Evolutionary conservation across 805 yeast genomes (phyloP).

Genomic region (Brettanomyces bruxellensis): DNA sequence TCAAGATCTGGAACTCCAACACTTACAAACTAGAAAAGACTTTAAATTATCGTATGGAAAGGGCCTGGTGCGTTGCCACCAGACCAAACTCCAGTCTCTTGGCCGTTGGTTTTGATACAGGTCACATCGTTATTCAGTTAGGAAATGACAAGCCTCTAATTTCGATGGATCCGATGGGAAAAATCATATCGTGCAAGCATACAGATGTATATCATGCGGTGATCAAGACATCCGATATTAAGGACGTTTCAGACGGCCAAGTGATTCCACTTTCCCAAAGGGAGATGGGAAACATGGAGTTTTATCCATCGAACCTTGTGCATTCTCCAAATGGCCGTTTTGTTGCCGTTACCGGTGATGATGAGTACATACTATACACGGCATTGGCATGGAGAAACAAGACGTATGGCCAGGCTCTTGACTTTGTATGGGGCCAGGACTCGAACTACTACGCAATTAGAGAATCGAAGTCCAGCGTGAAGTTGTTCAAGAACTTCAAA

Average conservation of each 20-base stretch:
- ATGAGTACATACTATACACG: constrained; percentile 92
- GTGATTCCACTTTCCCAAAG: constrained; percentile 66
- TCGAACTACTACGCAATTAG: constrained; percentile 80
- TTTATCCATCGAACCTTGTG: constrained; percentile 75
- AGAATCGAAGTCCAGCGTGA: constrained; percentile 56
- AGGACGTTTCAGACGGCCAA: constrained; percentile 67
- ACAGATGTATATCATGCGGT: constrained; percentile 82
- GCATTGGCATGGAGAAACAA: constrained; percentile 98
- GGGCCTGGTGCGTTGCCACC: constrained; percentile 91
- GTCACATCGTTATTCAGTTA: constrained; percentile 76
- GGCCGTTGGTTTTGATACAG: constrained; percentile 93
- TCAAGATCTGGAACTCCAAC: constrained; percentile 90
- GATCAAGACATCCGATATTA: constrained; percentile 56
- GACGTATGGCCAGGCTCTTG: constrained; percentile 81
- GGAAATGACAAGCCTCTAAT: constrained; percentile 93
- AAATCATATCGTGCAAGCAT: constrained; percentile 83
- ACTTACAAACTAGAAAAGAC: constrained; percentile 92
- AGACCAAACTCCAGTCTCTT: constrained; percentile 68
- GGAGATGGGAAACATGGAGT: constrained; percentile 90
- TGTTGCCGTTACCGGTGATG: constrained; percentile 96
- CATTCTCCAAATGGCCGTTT: constrained; percentile 98
- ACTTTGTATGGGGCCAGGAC: constrained; percentile 93
- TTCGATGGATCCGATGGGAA: constrained; percentile 90
- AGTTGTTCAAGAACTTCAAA: constrained; percentile 76
- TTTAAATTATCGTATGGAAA: constrained; percentile 81